Evolutionary conservation across 345 rosid species (phyloP), one percentile per base, ranked within the genome.

Genomic region (Xanthoceras sorbifolium): DNA sequence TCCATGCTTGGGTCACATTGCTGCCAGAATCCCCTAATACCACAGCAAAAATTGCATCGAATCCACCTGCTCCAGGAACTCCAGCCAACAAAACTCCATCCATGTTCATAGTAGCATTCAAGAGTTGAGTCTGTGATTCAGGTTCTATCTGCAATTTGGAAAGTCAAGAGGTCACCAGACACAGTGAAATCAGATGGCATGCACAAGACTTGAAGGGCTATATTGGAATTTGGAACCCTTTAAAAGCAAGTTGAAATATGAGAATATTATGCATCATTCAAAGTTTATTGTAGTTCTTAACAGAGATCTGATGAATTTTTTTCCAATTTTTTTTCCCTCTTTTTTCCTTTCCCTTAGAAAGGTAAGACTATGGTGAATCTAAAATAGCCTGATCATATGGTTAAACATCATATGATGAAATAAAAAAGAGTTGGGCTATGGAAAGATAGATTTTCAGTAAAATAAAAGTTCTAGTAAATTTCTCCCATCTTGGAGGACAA

Each of bases 1-100:
- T 92, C 98, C 99, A 94, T 59, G 88, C 82, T 77, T 81, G 85
- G 70, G 88, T 66, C 71, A 96, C 81, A 6, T 82, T 78, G 83
- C 78, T 74, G 78, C 86, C 82, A 9, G 96, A 86, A 78, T 90
- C 91, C 34, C 95, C 97, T 32, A 96, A 80, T 9, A 92, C 85
- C 42, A 96, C 76, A 5, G 97, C 90, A 74, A 93, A 93, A 65
- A 96, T 79, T 3, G 99, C 99, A 84, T 96, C 97, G 73, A 92
- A 96, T 22, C 98, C 99, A 68, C 99, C 99, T 36, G 97, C 98
- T 77, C 98, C 99, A 55, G 99, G 98, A 80, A 96, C 97, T 65
- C 97, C 97, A 50, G 90, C 98, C 76, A 92, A 83, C 77, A 94
- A 62, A 86, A 96, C 97, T 78, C 98, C 98, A 83, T 92, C 97